These are phyloP conservation scores for Acacia melanoxylon DNA, from an alignment of 306 rosid species.

Conservation along the genomic window DNA sequence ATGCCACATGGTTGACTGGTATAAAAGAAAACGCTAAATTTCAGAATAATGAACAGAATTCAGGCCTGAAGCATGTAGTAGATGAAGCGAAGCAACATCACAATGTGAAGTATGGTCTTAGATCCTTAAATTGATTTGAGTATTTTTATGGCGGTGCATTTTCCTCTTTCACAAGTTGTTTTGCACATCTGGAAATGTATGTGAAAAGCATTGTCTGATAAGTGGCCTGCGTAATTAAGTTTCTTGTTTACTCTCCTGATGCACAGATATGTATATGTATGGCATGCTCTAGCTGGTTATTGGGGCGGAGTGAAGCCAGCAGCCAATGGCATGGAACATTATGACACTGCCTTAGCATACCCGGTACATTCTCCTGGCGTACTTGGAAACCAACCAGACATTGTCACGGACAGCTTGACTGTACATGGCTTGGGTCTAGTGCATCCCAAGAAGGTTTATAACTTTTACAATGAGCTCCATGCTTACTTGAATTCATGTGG, in stretches of 20 bases:
- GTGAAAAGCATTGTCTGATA: background rate
- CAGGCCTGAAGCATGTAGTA: constrained; percentile 87
- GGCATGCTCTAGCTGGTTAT: constrained; percentile 98
- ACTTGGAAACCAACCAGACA: constrained; percentile 87
- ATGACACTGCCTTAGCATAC: constrained; percentile 80
- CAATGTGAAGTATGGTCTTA: constrained; percentile 69
- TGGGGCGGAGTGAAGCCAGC: constrained; percentile 99
- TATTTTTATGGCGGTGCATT: background rate
- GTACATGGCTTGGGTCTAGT: constrained; percentile 94
- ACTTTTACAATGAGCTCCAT: constrained; percentile 94
- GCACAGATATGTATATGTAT: constrained; percentile 77
- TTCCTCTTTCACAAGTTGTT: background rate
- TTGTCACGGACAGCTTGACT: constrained; percentile 88
- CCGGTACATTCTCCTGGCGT: constrained; percentile 89
- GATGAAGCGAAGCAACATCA: constrained; percentile 79
- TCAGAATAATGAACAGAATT: constrained; percentile 47
- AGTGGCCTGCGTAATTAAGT: background rate
- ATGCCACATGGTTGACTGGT: constrained; percentile 85
- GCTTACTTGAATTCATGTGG: constrained; percentile 93
- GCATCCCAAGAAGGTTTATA: constrained; percentile 82
- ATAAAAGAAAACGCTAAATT: constrained; percentile 84
- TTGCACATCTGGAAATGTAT: background rate
- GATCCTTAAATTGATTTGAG: constrained; percentile 3
- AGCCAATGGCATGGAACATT: constrained; percentile 89
- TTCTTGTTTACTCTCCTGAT: constrained; percentile 8